Evolutionary conservation across 148 eudicot species (phyloP).

Genomic region (Persicaria maculosa): DNA sequence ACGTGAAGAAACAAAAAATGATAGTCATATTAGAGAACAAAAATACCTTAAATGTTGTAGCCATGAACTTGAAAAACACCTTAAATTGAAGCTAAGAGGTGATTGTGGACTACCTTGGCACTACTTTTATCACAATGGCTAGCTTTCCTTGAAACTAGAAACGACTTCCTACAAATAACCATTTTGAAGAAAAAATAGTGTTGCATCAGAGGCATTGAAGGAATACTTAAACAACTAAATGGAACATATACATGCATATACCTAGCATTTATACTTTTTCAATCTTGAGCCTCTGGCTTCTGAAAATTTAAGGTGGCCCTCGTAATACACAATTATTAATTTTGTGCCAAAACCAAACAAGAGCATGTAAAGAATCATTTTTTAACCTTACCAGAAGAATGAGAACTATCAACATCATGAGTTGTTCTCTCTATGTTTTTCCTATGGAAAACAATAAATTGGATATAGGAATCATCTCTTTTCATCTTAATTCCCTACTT

Average conservation of each 20-base stretch:
- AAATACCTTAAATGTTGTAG: no score
- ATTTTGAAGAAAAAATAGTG: background rate
- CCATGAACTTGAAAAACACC: slow-evolving; percentile 3
- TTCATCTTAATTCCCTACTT: background rate
- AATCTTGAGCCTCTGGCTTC: slow-evolving; percentile 5
- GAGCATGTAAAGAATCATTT: no score
- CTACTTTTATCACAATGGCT: background rate
- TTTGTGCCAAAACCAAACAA: background rate
- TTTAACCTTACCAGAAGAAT: background rate
- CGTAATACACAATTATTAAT: background rate
- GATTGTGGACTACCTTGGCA: background rate
- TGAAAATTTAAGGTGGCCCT: background rate
- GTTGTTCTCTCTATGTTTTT: background rate
- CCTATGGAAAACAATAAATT: background rate
- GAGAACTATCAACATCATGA: background rate
- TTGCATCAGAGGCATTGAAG: background rate
- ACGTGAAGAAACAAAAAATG: no score
- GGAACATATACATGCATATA: background rate
- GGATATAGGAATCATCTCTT: background rate
- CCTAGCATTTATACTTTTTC: slow-evolving; percentile 5
- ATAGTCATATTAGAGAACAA: no score
- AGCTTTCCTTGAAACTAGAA: slow-evolving; percentile 6
- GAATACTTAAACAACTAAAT: no score
- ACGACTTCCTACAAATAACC: background rate
- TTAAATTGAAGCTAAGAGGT: background rate